Conservation (phyloP, 2,329 filamentous ascomycete species). For the Sporothrix curviconia region DNA sequence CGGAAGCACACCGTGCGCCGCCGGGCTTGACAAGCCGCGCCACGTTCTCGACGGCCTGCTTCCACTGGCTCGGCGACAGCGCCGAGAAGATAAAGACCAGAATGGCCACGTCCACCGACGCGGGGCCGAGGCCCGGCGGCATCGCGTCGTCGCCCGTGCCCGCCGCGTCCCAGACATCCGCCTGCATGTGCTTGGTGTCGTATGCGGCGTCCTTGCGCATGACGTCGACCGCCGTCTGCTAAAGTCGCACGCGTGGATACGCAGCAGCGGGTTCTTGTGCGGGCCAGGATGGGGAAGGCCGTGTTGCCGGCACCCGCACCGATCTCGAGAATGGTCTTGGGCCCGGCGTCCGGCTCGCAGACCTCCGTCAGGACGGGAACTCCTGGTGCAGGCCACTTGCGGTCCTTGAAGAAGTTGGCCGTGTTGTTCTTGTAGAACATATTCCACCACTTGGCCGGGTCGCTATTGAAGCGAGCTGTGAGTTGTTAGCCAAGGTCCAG, state of each 20-base stretch:
- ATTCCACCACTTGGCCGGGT: constrained; percentile 97
- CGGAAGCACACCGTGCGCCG: constrained; percentile 83
- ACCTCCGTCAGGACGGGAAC: constrained; percentile 76
- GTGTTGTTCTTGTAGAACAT: constrained; percentile 97
- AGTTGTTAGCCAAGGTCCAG: constrained; percentile 9
- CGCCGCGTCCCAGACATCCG: constrained; percentile 92
- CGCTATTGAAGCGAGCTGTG: constrained; percentile 74
- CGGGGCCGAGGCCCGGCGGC: constrained; percentile 68
- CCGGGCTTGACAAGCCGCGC: constrained; percentile 80
- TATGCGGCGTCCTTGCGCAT: constrained; percentile 79
- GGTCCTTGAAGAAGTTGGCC: constrained; percentile 96
- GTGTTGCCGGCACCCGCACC: constrained; percentile 95
- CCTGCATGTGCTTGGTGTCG: constrained; percentile 60
- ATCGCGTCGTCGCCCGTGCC: constrained; percentile 47
- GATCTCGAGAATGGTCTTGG: constrained; percentile 73
- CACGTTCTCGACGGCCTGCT: constrained; percentile 72
- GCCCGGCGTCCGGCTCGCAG: constrained; percentile 62
- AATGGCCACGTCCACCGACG: constrained; percentile 83
- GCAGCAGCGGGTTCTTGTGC: constrained; percentile 73
- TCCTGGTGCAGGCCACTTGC: constrained; percentile 94
- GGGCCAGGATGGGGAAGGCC: constrained; percentile 80
- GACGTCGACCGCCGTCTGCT: constrained; percentile 88
- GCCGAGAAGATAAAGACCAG: constrained; percentile 98
- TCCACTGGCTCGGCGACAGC: constrained; percentile 78
- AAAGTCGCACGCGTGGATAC: constrained; percentile 91